Base-by-base conservation (phyloP, 768 basidiomycete species). In the Phylloporus rhodoxanthus region DNA sequence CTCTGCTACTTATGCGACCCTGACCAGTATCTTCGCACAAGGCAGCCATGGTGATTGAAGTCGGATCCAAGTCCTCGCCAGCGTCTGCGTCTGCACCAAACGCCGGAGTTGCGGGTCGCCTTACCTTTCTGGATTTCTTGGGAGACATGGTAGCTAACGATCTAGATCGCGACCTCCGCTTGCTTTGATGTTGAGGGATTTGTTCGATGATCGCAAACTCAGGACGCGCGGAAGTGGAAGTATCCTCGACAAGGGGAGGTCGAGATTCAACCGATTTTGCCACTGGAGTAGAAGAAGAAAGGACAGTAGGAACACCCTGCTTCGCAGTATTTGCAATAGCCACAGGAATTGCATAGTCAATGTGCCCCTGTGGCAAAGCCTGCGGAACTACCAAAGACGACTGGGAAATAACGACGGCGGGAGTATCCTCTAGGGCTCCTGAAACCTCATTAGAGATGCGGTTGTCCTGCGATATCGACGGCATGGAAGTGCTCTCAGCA, bases 61-160 rank as follows among this genome's bases (percentile, higher is more conserved):
- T 90, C n/a, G 88, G 88, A 56, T 91, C 88, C 41, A 91, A 68
- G 29, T 85, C 82, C 60, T 87, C 86, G 19, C 87, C 87, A 5
- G 85, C 82, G 61, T 80, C 78, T 0, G 79, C 80, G 45, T 75
- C 71, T 21, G 75, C 70, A 61, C 83, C 80, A 52, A 79, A 84
- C 1, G 71, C 74, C 14, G 81, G 80, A 7, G 77, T 68, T 8
- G 79, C 76, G 2, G 77, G 75, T 32, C 70, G 73, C 17, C 78
- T 71, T 6, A 45, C 20, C 37, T 64, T 67, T 21, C 64, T 64
- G 20, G 65, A 61, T 57, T 72, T 77, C 40, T 74, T 70, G 2
- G 62, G 39, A 28, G 47, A 45, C 8, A 56, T 44, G 19, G 52
- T 45, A 25, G 58, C 38, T 14, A 33, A 53, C 11, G 58, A 57